Evolutionary conservation across 2,329 filamentous ascomycete species (phyloP).

Genomic region (Pyrenophora teres): DNA sequence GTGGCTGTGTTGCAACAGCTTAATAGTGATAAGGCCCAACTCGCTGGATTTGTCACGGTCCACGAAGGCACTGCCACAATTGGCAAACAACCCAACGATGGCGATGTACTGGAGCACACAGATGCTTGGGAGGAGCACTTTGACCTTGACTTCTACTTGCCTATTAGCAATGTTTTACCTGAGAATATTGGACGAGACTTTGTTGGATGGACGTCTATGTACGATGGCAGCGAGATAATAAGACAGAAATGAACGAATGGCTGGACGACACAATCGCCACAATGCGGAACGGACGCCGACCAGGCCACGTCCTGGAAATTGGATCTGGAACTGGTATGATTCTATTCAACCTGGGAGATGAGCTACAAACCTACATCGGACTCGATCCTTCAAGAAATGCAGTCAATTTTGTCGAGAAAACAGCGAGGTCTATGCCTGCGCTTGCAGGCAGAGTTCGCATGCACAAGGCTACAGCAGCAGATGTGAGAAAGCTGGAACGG

Average conservation of each 20-base stretch:
- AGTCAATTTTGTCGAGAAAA: too few relatives aligned
- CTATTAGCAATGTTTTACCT: background rate
- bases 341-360: conserved; percentile 12
- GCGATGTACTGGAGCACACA: background rate
- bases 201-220: conserved; percentile 16
- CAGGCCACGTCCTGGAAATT: too few relatives aligned
- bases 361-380: conserved; percentile 6
- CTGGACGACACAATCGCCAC: too few relatives aligned
- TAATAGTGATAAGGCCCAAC: background rate
- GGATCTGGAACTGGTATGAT: too few relatives aligned
- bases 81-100: background rate
- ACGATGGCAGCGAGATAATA: conserved; percentile 10
- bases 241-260: conserved; percentile 14
- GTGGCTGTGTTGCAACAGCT: background rate
- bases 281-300: too few relatives aligned
- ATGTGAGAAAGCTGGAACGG: too few relatives aligned
- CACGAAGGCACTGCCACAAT: background rate
- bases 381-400: conserved; percentile 6
- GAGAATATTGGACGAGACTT: conserved; percentile 12
- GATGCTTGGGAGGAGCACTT: conserved; percentile 12
- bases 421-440: too few relatives aligned
- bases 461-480: too few relatives aligned
- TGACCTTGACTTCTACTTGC: conserved; percentile 3
- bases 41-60: background rate
- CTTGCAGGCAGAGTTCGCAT: too few relatives aligned